These are phyloP conservation scores for Hansenula sp. DNA, from an alignment of 1,139 yeast species.

Conservation along the genomic window DNA sequence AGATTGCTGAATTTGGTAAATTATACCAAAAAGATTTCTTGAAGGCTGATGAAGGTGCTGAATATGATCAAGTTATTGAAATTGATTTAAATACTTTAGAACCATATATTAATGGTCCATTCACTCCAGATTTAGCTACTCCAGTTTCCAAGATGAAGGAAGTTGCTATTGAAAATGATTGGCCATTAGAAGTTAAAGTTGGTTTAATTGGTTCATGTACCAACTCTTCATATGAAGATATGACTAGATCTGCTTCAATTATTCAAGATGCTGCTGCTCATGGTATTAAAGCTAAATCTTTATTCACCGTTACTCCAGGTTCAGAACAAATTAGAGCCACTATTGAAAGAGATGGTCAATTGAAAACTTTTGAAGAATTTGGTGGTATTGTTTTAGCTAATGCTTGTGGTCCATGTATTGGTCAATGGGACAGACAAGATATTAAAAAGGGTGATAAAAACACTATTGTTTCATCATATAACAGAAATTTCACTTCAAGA, in stretches of 20 bases:
- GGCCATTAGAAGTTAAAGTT: conserved; percentile 94
- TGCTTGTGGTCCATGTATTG: conserved; percentile 99
- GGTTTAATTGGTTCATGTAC: conserved; percentile 99
- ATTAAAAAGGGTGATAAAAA: conserved; percentile 96
- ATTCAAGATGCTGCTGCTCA: conserved; percentile 86
- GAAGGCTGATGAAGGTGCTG: conserved; percentile 90
- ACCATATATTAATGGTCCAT: conserved; percentile 98
- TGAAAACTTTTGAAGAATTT: conserved; percentile 81
- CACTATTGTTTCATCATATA: conserved; percentile 97
- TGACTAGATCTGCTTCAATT: conserved; percentile 96
- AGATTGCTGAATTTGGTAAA: conserved; percentile 79
- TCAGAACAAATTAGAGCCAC: conserved; percentile 99
- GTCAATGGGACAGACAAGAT: conserved; percentile 99
- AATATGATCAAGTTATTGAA: conserved; percentile 94
- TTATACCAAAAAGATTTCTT: conserved; percentile 73
- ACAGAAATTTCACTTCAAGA: conserved; percentile 99
- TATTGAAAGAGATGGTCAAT: conserved; percentile 95
- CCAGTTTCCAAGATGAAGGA: conserved; percentile 92
- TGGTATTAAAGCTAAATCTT: conserved; percentile 86
- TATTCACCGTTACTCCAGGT: conserved; percentile 97
- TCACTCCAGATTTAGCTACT: conserved; percentile 98
- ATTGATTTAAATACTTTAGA: conserved; percentile 92
- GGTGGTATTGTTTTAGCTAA: conserved; percentile 97
- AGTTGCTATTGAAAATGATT: conserved; percentile 79
- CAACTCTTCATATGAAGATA: conserved; percentile 98